Percentiles rank a stretch among this genome's conserved stretches.
phyloP scores from a whole-genome alignment of 257 asterid species.

The Salvia miltiorrhiza region DNA sequence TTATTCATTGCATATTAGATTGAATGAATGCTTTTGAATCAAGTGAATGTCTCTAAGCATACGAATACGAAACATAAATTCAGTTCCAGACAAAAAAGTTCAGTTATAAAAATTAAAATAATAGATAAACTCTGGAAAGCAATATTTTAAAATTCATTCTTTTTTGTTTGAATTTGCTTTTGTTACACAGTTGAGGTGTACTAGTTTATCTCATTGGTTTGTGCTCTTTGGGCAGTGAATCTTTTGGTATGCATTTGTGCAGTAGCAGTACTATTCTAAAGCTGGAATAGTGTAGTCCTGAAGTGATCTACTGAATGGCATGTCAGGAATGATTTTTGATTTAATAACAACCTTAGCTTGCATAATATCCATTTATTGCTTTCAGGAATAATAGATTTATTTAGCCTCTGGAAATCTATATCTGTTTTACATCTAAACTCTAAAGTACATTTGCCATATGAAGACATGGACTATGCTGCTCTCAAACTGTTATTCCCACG shows the following conservation, averaged over 20 bases:
- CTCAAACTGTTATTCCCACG: not conserved
- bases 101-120: not conserved
- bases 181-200: not conserved
- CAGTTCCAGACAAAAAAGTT: too few species aligned
- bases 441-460: not conserved
- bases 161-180: too few species aligned
- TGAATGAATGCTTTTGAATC: slow-evolving; percentile 1
- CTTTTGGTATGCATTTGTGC: not conserved
- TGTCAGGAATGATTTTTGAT: not conserved
- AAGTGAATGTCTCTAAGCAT: not conserved
- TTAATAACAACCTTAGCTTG: not conserved
- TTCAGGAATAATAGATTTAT: not conserved
- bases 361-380: not conserved
- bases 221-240: not conserved
- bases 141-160: not conserved
- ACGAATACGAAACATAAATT: too few species aligned
- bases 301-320: not conserved
- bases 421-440: not conserved
- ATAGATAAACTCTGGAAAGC: not conserved
- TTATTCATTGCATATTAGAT: not conserved
- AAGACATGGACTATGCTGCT: not conserved
- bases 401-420: not conserved
- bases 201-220: not conserved
- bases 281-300: not conserved
- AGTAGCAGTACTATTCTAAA: not conserved